These are phyloP conservation scores for Chlorella variabilis DNA, from an alignment of 163 green algal species.

Conservation along the genomic window DNA sequence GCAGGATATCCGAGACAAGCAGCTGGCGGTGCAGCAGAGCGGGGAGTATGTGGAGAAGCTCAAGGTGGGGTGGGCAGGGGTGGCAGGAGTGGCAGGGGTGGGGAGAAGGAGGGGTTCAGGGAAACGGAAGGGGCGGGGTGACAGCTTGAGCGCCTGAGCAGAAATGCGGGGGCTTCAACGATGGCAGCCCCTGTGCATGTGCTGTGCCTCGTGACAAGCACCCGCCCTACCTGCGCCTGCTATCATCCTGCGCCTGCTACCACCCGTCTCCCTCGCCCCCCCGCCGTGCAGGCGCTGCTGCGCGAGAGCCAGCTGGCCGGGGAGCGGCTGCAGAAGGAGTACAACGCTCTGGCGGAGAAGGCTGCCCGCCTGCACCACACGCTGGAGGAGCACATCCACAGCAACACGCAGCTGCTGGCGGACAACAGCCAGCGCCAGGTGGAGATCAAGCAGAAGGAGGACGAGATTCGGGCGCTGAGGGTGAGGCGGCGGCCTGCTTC, in stretches of 20 bases:
- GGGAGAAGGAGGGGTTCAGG: neutral
- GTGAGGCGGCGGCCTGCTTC: neutral
- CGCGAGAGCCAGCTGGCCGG: constrained; percentile 66
- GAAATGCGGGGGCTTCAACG: too few species aligned
- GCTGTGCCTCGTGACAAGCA: too few species aligned
- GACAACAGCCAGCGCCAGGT: constrained; percentile 82
- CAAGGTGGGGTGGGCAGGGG: constrained; percentile 36
- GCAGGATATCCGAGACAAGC: constrained; percentile 84
- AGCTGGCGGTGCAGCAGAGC: constrained; percentile 60
- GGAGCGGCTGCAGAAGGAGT: constrained; percentile 88
- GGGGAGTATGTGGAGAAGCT: constrained; percentile 84
- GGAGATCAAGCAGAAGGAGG: constrained; percentile 88
- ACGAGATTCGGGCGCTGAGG: constrained; percentile 77
- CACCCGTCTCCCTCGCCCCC: too few species aligned
- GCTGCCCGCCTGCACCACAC: constrained; percentile 88
- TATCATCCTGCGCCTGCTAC: too few species aligned
- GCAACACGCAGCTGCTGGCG: constrained; percentile 88
- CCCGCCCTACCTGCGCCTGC: too few species aligned
- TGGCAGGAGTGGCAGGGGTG: neutral
- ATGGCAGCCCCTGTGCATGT: too few species aligned
- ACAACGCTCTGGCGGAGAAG: constrained; percentile 87
- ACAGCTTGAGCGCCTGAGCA: too few species aligned
- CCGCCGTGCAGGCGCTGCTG: constrained; percentile 40
- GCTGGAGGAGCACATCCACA: constrained; percentile 90
- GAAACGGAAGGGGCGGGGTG: too few species aligned